Percentiles rank a stretch among this genome's conserved stretches.
These are phyloP conservation scores for Ophioceras dolichostomum DNA, from an alignment of 2,329 filamentous ascomycete species.

Conservation along the genomic window DNA sequence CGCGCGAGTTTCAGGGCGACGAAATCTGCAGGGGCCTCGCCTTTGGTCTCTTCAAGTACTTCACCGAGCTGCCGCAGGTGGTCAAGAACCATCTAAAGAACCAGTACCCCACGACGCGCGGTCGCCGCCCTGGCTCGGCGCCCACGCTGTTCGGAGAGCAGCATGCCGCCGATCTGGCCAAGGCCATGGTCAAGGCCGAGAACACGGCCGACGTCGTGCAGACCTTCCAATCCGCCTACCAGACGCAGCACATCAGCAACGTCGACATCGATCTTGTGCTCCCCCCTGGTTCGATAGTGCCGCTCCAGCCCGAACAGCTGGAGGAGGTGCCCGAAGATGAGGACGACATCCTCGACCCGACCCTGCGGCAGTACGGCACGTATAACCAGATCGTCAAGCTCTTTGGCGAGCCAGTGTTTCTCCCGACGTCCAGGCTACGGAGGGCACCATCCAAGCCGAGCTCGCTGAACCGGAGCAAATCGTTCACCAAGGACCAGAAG, in stretches of 20 bases:
- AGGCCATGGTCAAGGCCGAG: conserved; percentile 72
- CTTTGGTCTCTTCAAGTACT: conserved; percentile 91
- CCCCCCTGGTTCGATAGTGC: conserved; percentile 64
- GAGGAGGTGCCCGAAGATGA: conserved; percentile 50
- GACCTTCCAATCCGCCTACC: conserved; percentile 62
- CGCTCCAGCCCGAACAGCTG: conserved; percentile 44
- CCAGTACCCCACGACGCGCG: conserved; percentile 38
- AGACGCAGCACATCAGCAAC: conserved; percentile 72
- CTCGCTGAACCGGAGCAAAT: conserved; percentile 63
- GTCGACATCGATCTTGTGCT: conserved; percentile 80
- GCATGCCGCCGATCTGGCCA: conserved; percentile 84
- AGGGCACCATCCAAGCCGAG: conserved; percentile 81
- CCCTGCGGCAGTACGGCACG: conserved; percentile 57
- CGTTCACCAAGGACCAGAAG: conserved; percentile 73
- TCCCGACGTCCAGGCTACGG: conserved; percentile 74
- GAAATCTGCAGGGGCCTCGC: conserved; percentile 84
- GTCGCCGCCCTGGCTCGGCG: conserved; percentile 48
- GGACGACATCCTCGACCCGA: conserved; percentile 53
- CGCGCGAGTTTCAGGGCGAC: conserved; percentile 89
- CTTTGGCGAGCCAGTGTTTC: conserved; percentile 73
- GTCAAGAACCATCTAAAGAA: conserved; percentile 61
- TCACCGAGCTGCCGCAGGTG: conserved; percentile 67
- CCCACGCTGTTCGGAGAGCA: conserved; percentile 74
- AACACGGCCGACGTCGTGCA: conserved; percentile 57
- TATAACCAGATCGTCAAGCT: conserved; percentile 68